Evolutionary conservation across 495 filamentous ascomycete species (phyloP), one percentile per base, ranked within the genome.

Genomic region (Hyaloscypha variabilis): DNA sequence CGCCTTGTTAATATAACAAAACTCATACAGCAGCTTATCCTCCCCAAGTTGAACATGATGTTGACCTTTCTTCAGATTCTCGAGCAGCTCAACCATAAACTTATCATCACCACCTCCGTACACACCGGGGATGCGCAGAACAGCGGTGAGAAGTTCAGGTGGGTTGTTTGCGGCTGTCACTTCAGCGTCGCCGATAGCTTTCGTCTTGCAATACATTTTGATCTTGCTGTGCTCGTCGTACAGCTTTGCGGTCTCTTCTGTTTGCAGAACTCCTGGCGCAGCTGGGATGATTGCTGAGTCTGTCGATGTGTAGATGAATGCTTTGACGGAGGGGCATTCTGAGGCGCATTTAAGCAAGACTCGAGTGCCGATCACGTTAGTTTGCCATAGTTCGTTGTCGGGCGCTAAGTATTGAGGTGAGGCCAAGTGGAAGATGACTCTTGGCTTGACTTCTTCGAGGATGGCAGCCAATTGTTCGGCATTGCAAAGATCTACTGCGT

Each of bases 381-480:
- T 24, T 4, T 19, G 19, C 17, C 23, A 51, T 6, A 61, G 21
- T n/a, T 46, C 34, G 4, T 46, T 49, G 14, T 10, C n/a, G 24
- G 34, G 21, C 8, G 24, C 13, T 21, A 21, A 25, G 36, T 61
- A 61, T 21, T 13, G 21, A 8, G 58, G 58, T 46, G 34, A 23
- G 39, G 34, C 39, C 2, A 5, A 23, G 58, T 61, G 58, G 26
- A 61, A 23, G 13, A 61, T 61, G 2, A 61, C 39, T 10, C 5
- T 46, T 11, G 58, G 58, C 23, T 61, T 61, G 31, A 61, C n/a
- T 50, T 61, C 39, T 4, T 11, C 3, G 21, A 61, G 8, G 34
- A 61, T 3, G 3, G 34, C 23, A 2, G 8, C 8, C 5, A 61
- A 8, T 24, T 26, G 13, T 24, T n/a, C 8, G 30, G 17, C 13